Percentiles rank a stretch among this genome's conserved stretches.
phyloP scores from a whole-genome alignment of 1,284 basidiomycete species.

The Austropuccinia psidii region DNA sequence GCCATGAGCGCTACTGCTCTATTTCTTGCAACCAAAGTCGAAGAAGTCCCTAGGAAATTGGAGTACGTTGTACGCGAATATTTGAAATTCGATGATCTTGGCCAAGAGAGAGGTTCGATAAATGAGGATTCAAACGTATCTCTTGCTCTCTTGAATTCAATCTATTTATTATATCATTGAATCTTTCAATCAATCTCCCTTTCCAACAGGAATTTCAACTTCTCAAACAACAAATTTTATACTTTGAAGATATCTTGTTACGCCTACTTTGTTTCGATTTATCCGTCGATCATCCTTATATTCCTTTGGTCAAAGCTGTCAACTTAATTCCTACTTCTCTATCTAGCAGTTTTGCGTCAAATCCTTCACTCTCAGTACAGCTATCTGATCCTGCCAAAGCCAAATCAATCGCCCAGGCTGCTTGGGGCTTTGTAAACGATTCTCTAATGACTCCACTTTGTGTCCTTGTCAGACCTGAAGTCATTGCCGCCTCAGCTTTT shows the following conservation, averaged over 20 bases:
- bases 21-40: conserved; percentile 45
- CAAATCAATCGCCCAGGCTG: conserved; percentile 30
- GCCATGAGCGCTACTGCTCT: conserved; percentile 40
- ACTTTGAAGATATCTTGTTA: conserved; percentile 42
- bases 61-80: conserved; percentile 39
- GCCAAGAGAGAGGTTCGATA: conserved; percentile 8
- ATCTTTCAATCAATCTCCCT: background rate
- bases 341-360: background rate
- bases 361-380: background rate
- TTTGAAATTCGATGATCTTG: conserved; percentile 35
- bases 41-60: conserved; percentile 40
- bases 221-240: conserved; percentile 39
- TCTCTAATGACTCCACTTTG: conserved; percentile 29
- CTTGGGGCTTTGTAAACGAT: conserved; percentile 36
- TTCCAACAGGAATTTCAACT: conserved; percentile 30
- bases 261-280: conserved; percentile 43
- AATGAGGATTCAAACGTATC: conserved; percentile 21
- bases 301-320: conserved; percentile 11
- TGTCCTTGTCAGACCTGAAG: conserved; percentile 8
- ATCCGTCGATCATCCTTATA: conserved; percentile 42
- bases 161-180: background rate
- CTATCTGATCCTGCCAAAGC: conserved; percentile 20
- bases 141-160: no score
- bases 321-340: background rate
- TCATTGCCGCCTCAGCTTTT: conserved; percentile 33